Base-by-base conservation (phyloP, 805 yeast genomes). In the Candida pini region DNA sequence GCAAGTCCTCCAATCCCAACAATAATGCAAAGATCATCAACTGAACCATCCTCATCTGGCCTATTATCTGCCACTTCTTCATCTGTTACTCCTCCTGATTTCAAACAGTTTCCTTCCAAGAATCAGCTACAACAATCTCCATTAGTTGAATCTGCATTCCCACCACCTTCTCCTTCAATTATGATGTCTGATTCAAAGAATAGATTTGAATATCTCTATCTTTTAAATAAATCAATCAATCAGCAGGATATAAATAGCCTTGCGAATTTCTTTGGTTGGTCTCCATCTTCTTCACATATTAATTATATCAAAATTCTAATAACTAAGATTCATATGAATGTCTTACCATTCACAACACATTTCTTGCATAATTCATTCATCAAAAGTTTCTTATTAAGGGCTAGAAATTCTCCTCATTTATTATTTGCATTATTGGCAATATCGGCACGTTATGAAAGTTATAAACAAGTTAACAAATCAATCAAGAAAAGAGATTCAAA, bases 381-480 rank as follows among this genome's bases (percentile, higher is more conserved):
- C 12, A 52, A 52, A 17, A 49, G 58, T 19, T 55, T 60, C 30
- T 37, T 62, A 9, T 34, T 51, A 16, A 57, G 55, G 26, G 58
- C 64, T 2, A 58, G 55, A 32, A 64, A 66, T 24, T 82, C 82
- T 36, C 69, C 83, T 0, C 82, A 78, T 49, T 50, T 83, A 9
- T 57, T 83, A 26, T 81, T 83, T 34, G 87, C 89, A 0, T 68
- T 81, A 4, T 51, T 83, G 29, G 85, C 90, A 0, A 80, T 78
- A 28, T 84, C 90, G 3, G 89, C 90, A 0, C 66, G 77, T 26
- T 67, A 72, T 14, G 63, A 60, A 40, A 48, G 53, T 26, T 56
- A 56, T 33, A n/a, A n/a, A n/a, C 60, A 59, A 36, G 45, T 54
- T 16, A 43, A 43, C 26, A 51, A 50, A 28, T 37, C 40, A 14